Base-by-base conservation (phyloP, 306 rosid genomes). In the Pyrus bretschneideri region DNA sequence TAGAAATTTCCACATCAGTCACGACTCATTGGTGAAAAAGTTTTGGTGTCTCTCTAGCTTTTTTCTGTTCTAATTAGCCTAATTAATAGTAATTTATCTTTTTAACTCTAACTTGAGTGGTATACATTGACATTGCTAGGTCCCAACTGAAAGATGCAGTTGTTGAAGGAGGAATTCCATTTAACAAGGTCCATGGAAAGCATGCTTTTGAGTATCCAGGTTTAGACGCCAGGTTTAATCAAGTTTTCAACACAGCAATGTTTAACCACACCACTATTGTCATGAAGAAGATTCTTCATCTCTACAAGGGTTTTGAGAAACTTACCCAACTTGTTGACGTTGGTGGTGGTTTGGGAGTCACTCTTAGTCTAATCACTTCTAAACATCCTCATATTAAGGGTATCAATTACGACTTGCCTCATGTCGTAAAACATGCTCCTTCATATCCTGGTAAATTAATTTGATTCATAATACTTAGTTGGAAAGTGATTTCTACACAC, bases 341-440 rank as follows among this genome's bases (percentile, higher is more conserved):
- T 72, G 92, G 96, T 12, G 91, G 91, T 45, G 86, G 88, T 42
- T 64, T 86, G 9, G 96, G 92, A 38, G 74, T 77, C 10, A 81
- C 51, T 30, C 85, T 88, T n/a, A 83, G 59, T 60, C 8, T 83
- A 44, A 87, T 91, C 73, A 86, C 87, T 46, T 81, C 93, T 23
- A 82, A 75, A 69, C 82, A 89, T 81, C 87, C 87, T 69, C 79
- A 81, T 35, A 80, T 89, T 3, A 72, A 87, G 68, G 90, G 88
- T 65, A 71, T 79, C 57, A 82, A 85, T 23, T 85, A 68, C 8
- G 83, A 82, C 61, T 54, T 82, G 67, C 83, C 89, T 77, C 92
- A 76, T 75, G 96, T 88, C 51, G 42, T 87, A 35, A 3, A 70
- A 9, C 75, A 80, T 19, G 88, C 93, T 40, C 85, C 85, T 29